Conservation (phyloP, 2,329 filamentous ascomycete species). For the Leptographium flavum region DNA sequence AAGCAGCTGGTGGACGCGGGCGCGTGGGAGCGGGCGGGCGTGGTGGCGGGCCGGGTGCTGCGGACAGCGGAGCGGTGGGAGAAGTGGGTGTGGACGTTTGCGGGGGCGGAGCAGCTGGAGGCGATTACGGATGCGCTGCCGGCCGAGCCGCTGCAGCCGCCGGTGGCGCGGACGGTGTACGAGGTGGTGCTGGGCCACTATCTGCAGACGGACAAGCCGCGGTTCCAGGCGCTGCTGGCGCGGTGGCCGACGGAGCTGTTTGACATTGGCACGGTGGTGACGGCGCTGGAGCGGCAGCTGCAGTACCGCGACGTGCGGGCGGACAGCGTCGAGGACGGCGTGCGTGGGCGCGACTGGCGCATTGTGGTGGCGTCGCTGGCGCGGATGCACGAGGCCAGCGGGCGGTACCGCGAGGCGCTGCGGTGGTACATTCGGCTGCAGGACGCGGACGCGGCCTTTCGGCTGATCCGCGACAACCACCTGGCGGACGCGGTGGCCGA, state of each 20-base stretch:
- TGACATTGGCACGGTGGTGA: slow-evolving; percentile 60
- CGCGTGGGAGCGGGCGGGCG: slow-evolving; percentile 66
- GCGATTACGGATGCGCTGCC: slow-evolving; percentile 82
- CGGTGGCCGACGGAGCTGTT: slow-evolving; percentile 77
- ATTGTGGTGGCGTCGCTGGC: slow-evolving; percentile 80
- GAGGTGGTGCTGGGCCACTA: slow-evolving; percentile 85
- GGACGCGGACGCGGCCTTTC: slow-evolving; percentile 80
- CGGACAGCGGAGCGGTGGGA: slow-evolving; percentile 75
- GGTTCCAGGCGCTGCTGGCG: slow-evolving; percentile 67
- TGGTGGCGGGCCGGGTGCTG: slow-evolving; percentile 71
- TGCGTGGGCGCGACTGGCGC: slow-evolving; percentile 68
- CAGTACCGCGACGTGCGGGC: slow-evolving; percentile 60
- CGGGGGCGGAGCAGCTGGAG: slow-evolving; percentile 71
- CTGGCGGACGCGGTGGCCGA: slow-evolving; percentile 81
- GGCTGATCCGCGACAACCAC: slow-evolving; percentile 73
- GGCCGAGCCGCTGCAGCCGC: slow-evolving; percentile 58
- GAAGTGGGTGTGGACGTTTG: slow-evolving; percentile 89
- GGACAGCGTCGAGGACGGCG: slow-evolving; percentile 60
- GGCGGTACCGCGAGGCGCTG: slow-evolving; percentile 70
- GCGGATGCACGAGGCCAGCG: slow-evolving; percentile 68
- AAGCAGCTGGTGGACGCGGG: slow-evolving; percentile 63
- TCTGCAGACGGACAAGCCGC: slow-evolving; percentile 59
- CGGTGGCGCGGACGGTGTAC: slow-evolving; percentile 69
- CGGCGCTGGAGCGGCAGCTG: slow-evolving; percentile 69
- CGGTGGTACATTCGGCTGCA: slow-evolving; percentile 82